Percentiles rank a stretch among this genome's conserved stretches.
These are phyloP conservation scores for Phytophthora brassicae DNA, from an alignment of 352 stramenopile genomes.

Conservation along the genomic window DNA sequence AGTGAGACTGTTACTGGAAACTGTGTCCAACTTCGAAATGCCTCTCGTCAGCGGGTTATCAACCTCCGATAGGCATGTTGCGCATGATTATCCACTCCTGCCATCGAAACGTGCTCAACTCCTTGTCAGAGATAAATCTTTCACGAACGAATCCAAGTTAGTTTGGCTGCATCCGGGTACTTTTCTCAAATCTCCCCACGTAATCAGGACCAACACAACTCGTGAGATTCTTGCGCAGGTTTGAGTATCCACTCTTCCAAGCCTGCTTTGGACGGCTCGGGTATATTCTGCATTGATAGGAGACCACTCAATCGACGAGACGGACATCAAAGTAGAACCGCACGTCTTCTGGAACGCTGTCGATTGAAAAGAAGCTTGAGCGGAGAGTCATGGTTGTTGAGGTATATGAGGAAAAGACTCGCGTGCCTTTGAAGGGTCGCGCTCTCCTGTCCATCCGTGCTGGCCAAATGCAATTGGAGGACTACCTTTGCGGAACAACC, in stretches of 20 bases:
- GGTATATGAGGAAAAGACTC: no score
- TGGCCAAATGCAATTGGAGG: no score
- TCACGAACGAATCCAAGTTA: conserved; percentile 3
- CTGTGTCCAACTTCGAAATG: no score
- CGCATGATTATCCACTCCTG: conserved; percentile 8
- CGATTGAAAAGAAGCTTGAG: no score
- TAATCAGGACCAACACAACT: conserved; percentile 6
- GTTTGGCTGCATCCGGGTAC: neutral
- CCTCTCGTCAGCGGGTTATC: neutral
- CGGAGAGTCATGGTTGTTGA: no score
- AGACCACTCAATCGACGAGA: no score
- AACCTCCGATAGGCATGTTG: conserved; percentile 6
- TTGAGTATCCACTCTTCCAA: conserved; percentile 14
- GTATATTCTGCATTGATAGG: conserved; percentile 4
- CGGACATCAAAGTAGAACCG: no score
- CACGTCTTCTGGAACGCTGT: no score
- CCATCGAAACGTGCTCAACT: conserved; percentile 3
- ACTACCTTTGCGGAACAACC: no score
- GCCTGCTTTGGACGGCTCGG: conserved; percentile 3
- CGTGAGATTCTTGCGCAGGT: conserved; percentile 5
- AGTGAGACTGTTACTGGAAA: neutral
- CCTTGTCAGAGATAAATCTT: neutral
- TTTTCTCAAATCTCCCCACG: neutral
- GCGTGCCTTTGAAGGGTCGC: no score
- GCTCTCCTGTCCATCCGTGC: no score